Conservation (phyloP, 768 basidiomycete species). For the Russula dissimulans region DNA sequence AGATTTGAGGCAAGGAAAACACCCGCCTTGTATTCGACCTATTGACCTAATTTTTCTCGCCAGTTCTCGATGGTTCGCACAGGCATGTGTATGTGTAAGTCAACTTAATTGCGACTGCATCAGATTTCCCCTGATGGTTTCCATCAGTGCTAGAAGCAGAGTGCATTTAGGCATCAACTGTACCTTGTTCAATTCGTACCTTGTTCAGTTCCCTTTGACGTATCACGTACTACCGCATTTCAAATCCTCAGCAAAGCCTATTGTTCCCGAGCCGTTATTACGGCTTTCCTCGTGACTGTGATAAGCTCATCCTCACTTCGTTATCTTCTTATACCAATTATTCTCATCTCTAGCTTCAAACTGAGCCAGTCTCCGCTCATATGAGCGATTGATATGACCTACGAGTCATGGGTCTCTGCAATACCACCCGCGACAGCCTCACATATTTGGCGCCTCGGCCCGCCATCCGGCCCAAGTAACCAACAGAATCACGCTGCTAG, state of each 20-base stretch:
- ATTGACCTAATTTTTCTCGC: neutral
- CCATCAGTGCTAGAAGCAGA: conserved; percentile 13
- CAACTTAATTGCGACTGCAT: neutral
- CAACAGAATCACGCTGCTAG: neutral
- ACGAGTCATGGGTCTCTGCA: neutral
- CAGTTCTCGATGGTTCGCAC: conserved; percentile 9
- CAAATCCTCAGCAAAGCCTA: neutral
- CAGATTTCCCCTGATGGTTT: neutral
- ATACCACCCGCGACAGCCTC: too few relatives aligned
- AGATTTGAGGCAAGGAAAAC: conserved; percentile 5
- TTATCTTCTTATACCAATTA: too few relatives aligned
- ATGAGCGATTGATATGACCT: too few relatives aligned
- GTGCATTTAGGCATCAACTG: neutral
- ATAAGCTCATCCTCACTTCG: too few relatives aligned
- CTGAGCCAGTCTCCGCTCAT: neutral
- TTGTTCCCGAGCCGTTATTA: neutral
- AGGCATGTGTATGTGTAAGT: conserved; percentile 18
- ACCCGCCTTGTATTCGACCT: neutral
- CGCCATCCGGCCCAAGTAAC: too few relatives aligned
- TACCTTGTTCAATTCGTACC: neutral
- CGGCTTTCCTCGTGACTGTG: neutral
- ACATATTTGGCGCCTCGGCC: too few relatives aligned
- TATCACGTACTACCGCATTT: neutral
- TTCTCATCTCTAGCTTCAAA: neutral
- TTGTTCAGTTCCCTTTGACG: neutral